Evolutionary conservation across 495 filamentous ascomycete species (phyloP), one percentile per base, ranked within the genome.

Genomic region (Aspergillus kassunensis): DNA sequence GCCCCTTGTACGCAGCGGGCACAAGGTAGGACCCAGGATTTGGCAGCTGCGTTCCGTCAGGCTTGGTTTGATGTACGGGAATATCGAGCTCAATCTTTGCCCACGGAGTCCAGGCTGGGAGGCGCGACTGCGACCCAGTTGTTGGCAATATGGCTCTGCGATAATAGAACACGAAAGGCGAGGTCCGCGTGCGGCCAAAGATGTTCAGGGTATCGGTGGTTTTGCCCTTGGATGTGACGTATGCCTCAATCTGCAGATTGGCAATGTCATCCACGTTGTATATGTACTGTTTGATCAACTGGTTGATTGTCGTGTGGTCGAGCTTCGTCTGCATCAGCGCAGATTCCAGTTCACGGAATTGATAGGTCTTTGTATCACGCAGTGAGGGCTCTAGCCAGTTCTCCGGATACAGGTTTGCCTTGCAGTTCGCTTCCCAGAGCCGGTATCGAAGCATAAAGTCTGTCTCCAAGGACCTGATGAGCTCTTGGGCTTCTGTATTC

Each of bases 391-490:
- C 68, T 9, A 73, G 15, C 60, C 59, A 75, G 48, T 69, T 72
- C 51, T 76, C 72, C 4, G 71, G 72, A 18, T 68, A 72, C 4
- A 73, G 30, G 41, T 70, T 69, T 1, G 68, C 58, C 54, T 67
- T 64, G 1, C 67, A 49, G 20, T 25, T n/a, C 9, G 12, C 21
- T 48, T 65, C 55, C 66, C 66, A 73, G 1, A 63, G 13, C 0
- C 42, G 34, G 37, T 69, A 60, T 4, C 9, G 24, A 27, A 27
- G 9, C 9, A 27, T 9, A 4, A 9, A 20, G 36, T 30, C 34
- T 50, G n/a, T 59, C n/a, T n/a, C n/a, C n/a, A n/a, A n/a, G n/a
- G n/a, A n/a, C n/a, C n/a, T n/a, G n/a, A n/a, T n/a, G n/a, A n/a
- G n/a, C n/a, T n/a, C n/a, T n/a, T n/a, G n/a, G n/a, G n/a, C n/a